phyloP scores from a whole-genome alignment of 192 early-diverging fungal genomes.

The Gonapodya sp. region DNA sequence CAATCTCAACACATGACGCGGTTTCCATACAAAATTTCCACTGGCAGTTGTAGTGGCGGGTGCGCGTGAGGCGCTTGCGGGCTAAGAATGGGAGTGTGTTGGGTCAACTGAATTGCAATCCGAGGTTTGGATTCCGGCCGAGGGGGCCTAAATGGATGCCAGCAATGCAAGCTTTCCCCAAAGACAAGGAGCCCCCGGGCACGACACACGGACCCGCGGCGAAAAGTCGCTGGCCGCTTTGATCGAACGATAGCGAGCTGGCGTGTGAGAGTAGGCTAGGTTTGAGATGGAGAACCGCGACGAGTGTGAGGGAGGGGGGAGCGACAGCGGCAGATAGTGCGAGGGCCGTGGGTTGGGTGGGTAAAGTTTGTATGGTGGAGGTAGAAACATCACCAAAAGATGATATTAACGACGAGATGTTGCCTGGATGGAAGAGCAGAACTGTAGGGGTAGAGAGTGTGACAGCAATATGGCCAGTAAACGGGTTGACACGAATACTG shows the following conservation, averaged over 20 bases:
- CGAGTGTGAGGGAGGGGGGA: background rate
- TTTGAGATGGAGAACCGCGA: background rate
- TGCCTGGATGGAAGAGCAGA: background rate
- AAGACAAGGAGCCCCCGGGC: background rate
- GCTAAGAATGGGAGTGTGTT: too few species aligned
- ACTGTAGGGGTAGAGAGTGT: background rate
- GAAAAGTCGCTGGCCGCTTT: background rate
- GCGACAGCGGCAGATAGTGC: background rate
- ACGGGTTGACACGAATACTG: background rate
- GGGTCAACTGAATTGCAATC: too few species aligned
- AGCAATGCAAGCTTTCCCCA: background rate
- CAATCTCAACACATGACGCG: too few species aligned
- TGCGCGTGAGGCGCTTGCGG: too few species aligned
- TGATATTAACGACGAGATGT: background rate
- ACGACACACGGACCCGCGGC: background rate
- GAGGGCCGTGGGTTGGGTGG: background rate
- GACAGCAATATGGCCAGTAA: background rate
- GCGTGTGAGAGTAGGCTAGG: background rate
- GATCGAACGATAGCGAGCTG: background rate
- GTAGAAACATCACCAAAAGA: too few species aligned
- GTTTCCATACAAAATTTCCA: too few species aligned
- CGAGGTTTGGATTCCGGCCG: background rate
- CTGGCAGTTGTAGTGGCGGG: too few species aligned
- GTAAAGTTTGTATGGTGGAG: background rate
- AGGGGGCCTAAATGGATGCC: background rate